Percentiles rank a stretch among this genome's conserved stretches.
Evolutionary conservation across 306 rosid species (phyloP).

Genomic region (Mucuna pruriens): DNA sequence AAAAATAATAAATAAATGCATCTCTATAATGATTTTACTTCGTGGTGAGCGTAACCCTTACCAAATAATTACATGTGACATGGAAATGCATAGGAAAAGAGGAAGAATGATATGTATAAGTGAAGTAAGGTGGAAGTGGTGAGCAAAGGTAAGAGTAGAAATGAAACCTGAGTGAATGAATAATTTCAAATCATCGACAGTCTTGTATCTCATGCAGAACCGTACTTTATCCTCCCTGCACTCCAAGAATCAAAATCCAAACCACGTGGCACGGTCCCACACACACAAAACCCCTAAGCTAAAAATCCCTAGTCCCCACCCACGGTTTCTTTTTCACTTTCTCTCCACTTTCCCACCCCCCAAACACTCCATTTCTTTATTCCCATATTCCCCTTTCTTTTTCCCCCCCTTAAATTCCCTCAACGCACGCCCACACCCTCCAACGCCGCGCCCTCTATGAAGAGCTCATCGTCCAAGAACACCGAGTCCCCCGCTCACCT

Average conservation of each 20-base stretch:
- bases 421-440: background rate
- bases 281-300: slow-evolving; percentile 39
- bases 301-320: slow-evolving; percentile 13
- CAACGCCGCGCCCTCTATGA: slow-evolving; percentile 52
- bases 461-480: slow-evolving; percentile 55
- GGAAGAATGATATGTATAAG: background rate
- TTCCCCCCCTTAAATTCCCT: slow-evolving; percentile 41
- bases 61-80: too few species aligned
- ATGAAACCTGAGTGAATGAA: background rate
- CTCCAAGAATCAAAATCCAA: slow-evolving; percentile 35
- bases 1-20: too few species aligned
- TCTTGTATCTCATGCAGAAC: background rate
- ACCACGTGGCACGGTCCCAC: slow-evolving; percentile 44
- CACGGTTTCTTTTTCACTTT: slow-evolving; percentile 39
- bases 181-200: background rate
- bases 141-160: background rate
- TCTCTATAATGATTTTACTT: too few species aligned
- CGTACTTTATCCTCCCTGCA: slow-evolving; percentile 4
- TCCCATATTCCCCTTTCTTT: too few species aligned
- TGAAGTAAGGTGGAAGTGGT: background rate
- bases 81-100: background rate
- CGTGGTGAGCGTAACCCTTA: too few species aligned
- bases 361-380: slow-evolving; percentile 45
- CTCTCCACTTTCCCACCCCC: slow-evolving; percentile 50
- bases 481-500: slow-evolving; percentile 59